Conservation (phyloP, 805 yeast species). For the Yarrowia sp. region DNA sequence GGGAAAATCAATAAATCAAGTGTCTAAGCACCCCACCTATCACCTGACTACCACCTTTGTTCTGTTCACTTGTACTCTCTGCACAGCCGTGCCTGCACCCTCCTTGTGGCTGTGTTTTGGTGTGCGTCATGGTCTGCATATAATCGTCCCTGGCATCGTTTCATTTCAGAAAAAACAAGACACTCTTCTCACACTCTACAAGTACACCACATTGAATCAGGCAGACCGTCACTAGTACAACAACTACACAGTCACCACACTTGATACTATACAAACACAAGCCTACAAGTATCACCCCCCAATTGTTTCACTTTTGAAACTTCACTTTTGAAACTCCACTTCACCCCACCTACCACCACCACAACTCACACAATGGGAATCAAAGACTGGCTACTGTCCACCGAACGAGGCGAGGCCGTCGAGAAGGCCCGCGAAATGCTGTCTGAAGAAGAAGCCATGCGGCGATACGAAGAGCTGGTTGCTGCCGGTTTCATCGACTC, state of each 20-base stretch:
- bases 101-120: constrained; percentile 11
- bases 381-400: constrained; percentile 12
- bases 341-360: not conserved
- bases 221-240: not conserved
- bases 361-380: constrained; percentile 1
- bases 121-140: constrained; percentile 4
- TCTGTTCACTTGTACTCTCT: not conserved
- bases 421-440: constrained; percentile 3
- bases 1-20: no score
- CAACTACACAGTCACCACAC: not conserved
- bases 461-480: constrained; percentile 24
- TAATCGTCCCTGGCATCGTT: not conserved
- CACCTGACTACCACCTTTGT: not conserved
- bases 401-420: not conserved
- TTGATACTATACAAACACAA: not conserved
- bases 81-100: constrained; percentile 18
- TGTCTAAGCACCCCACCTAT: no score
- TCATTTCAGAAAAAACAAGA: no score
- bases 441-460: constrained; percentile 17
- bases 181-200: no score
- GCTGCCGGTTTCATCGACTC: constrained; percentile 1
- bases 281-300: no score
- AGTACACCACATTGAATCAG: no score
- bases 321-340: no score
- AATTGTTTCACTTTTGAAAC: no score